Evolutionary conservation across 2,329 filamentous ascomycete genomes (phyloP).

Genomic region (Aschersonia sp.): DNA sequence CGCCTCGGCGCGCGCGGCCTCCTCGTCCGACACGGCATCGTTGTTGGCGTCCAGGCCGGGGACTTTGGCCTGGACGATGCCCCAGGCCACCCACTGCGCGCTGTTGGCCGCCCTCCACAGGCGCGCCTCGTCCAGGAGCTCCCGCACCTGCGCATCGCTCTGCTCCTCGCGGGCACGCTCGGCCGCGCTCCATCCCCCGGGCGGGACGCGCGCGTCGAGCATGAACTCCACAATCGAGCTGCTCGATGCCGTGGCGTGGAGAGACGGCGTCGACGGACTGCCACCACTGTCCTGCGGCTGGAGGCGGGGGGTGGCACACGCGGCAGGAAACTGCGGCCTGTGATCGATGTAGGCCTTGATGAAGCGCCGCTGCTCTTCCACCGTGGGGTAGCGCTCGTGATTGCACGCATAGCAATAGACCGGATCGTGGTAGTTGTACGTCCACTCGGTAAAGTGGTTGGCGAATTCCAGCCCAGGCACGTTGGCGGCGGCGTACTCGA

Average conservation of each 20-base stretch:
- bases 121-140: slow-evolving; percentile 62
- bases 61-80: slow-evolving; percentile 85
- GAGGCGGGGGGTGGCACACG: slow-evolving; percentile 34
- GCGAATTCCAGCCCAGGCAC: slow-evolving; percentile 79
- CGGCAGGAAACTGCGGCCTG: slow-evolving; percentile 48
- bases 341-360: slow-evolving; percentile 79
- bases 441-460: slow-evolving; percentile 97
- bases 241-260: slow-evolving; percentile 22
- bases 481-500: slow-evolving; percentile 92
- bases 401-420: slow-evolving; percentile 52
- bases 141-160: slow-evolving; percentile 51
- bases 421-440: slow-evolving; percentile 87
- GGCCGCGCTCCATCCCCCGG: slow-evolving; percentile 32
- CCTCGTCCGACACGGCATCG: slow-evolving; percentile 21
- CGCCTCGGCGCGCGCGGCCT: slow-evolving; percentile 23
- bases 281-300: slow-evolving; percentile 25
- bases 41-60: slow-evolving; percentile 44
- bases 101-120: slow-evolving; percentile 83
- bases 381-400: slow-evolving; percentile 55
- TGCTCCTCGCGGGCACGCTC: slow-evolving; percentile 48
- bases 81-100: slow-evolving; percentile 90
- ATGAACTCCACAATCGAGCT: slow-evolving; percentile 57
- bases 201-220: slow-evolving; percentile 57
- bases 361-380: slow-evolving; percentile 72
- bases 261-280: slow-evolving; percentile 17